Base-by-base conservation (phyloP, 148 eudicot species). In the Rhododendron ovatum region DNA sequence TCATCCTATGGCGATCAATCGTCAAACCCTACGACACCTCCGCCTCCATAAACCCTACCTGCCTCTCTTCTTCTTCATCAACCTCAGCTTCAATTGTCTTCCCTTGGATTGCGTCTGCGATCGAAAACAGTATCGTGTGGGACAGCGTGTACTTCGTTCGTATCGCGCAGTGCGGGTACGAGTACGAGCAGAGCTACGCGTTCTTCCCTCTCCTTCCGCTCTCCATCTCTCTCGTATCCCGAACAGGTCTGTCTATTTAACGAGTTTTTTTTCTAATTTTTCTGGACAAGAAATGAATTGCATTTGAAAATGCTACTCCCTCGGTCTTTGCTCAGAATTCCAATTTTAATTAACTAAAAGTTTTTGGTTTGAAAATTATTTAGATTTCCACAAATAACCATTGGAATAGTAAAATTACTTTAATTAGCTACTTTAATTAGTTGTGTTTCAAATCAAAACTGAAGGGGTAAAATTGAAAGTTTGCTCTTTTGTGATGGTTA, bases 151-250 rank as follows among this genome's bases (percentile, higher is more conserved):
- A 92, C 80, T 93, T 95, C 55, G 89, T 91, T 11, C 95, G 98
- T 3, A 92, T 92, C 30, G 97, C 98, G 0, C 78, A 95, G 83
- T 96, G 98, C 15, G 99, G 98, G 12, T 96, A 96, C 79, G 99
- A 96, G 86, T 96, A 96, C 81, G 99, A 96, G 85, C 99, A 96
- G 88, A 80, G 90, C 83, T 96, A 95, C 61, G 99, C 99, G n/a
- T 96, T 96, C 78, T 90, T 95, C 82, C 99, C 99, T 28, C 90
- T 96, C 26, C 90, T 95, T 47, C 99, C 99, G 3, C 45, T 92
- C 30, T 78, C 88, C 83, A 90, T 93, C 20, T 88, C 88, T 20
- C 41, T 92, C 26, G 9, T 95, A 1, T 91, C 98, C 3, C 85
- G 84, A 63, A 86, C 98, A 88, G 97, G 97, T 95, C 35, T 2